Base-by-base conservation (phyloP, 192 early-diverging fungal species). In the Mortierella claussenii region DNA sequence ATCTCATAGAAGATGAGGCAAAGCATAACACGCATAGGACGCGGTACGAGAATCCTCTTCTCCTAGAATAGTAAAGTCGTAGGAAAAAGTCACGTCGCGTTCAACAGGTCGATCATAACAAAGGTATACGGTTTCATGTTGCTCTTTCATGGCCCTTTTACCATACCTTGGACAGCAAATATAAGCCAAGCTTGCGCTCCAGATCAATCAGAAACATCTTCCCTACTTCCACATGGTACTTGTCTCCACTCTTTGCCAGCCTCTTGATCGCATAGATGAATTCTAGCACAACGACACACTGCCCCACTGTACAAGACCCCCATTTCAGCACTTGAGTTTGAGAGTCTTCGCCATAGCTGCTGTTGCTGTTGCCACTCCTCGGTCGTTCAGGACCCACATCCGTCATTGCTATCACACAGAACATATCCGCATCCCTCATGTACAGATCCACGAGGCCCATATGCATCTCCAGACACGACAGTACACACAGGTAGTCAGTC, bases 121-220 rank as follows among this genome's bases (percentile, higher is more conserved):
- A n/a, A n/a, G n/a, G n/a, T n/a, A n/a, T n/a, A n/a, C n/a, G n/a
- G n/a, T n/a, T n/a, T n/a, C n/a, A n/a, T n/a, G n/a, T n/a, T n/a
- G n/a, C n/a, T n/a, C n/a, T n/a, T n/a, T n/a, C n/a, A n/a, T n/a
- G n/a, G n/a, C n/a, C n/a, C n/a, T n/a, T n/a, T n/a, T n/a, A n/a
- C n/a, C n/a, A n/a, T 65, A 81, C 42, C 74, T 60, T 49, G 7
- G 85, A 34, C 21, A 79, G 26, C 21, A 88, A 65, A 48, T 82
- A 85, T 24, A 88, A 67, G 1, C 85, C 73, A 1, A 88, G 63
- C 8, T 80, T 76, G 6, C 75, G 65, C 58, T 88, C 87, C 2
- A 88, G 54, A 44, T 88, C 87, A 46, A 82, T 82, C 34, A 88
- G 51, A 32, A 88, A 88, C 55, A 85, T 88, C 36, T 85, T 88